Conservation (phyloP, 345 rosid species). For the Corchorus olitorius region DNA sequence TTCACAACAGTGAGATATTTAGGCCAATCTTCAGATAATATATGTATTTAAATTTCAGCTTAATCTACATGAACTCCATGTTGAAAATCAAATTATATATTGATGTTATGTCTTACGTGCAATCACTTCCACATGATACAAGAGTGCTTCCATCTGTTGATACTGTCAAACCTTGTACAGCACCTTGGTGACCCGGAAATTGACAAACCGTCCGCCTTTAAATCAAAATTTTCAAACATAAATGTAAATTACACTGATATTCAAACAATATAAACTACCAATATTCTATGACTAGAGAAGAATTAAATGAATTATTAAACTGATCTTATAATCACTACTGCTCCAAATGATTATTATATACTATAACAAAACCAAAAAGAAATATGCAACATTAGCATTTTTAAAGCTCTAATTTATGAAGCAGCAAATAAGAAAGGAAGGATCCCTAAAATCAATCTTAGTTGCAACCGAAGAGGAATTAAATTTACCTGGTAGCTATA, state of each 20-base stretch:
- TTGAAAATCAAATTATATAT: conserved; percentile 7
- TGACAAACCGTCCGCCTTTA: conserved; percentile 83
- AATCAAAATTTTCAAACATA: conserved; percentile 23
- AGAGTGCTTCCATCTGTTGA: conserved; percentile 83
- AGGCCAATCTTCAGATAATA: background rate
- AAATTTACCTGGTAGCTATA: conserved; percentile 69
- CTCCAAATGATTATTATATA: background rate
- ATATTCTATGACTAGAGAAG: background rate
- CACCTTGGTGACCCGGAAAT: conserved; percentile 95
- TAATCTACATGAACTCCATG: background rate
- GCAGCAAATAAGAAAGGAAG: background rate
- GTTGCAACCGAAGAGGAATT: background rate
- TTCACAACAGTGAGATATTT: background rate
- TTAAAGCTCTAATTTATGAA: background rate
- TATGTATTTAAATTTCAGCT: background rate
- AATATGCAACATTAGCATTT: background rate
- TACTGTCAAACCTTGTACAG: conserved; percentile 82
- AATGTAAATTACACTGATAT: background rate
- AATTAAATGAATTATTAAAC: background rate
- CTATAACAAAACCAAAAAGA: background rate
- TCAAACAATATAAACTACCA: background rate
- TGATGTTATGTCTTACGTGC: conserved; percentile 60
- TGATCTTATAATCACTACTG: background rate
- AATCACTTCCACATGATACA: conserved; percentile 89
- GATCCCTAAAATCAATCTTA: background rate